phyloP scores from a whole-genome alignment of 805 yeast genomes.

The Candida tammaniensis region DNA sequence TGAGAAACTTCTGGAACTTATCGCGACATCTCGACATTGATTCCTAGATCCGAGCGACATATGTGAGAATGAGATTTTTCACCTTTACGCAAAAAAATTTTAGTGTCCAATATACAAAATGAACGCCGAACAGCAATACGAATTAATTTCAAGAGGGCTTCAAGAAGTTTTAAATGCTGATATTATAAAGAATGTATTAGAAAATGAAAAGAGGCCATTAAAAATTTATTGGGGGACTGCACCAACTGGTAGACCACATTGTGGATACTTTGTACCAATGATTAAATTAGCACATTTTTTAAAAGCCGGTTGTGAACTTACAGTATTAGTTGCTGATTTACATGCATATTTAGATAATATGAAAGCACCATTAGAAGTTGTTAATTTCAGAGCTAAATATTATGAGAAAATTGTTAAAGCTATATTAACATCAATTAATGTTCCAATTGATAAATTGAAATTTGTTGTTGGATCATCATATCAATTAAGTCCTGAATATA shows the following conservation, averaged over 20 bases:
- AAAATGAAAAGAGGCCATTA: constrained; percentile 76
- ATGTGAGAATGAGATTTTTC: too few species aligned
- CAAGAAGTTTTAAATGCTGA: constrained; percentile 91
- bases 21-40: too few species aligned
- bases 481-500: constrained; percentile 74
- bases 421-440: constrained; percentile 79
- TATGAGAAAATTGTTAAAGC: constrained; percentile 83
- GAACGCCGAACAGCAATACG: constrained; percentile 59
- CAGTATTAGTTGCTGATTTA: constrained; percentile 86
- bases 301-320: constrained; percentile 94
- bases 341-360: constrained; percentile 97
- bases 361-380: constrained; percentile 96
- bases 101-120: background rate
- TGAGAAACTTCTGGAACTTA: too few species aligned
- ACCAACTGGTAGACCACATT: constrained; percentile 98
- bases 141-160: constrained; percentile 76
- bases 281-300: constrained; percentile 91
- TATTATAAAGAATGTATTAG: constrained; percentile 80
- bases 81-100: constrained; percentile 3
- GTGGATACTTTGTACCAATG: constrained; percentile 99
- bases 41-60: too few species aligned
- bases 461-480: constrained; percentile 90
- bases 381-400: constrained; percentile 82
- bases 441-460: constrained; percentile 83
- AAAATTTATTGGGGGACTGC: constrained; percentile 99